Base-by-base conservation (phyloP, 805 yeast genomes). In the Wickerhamomyces bovis region DNA sequence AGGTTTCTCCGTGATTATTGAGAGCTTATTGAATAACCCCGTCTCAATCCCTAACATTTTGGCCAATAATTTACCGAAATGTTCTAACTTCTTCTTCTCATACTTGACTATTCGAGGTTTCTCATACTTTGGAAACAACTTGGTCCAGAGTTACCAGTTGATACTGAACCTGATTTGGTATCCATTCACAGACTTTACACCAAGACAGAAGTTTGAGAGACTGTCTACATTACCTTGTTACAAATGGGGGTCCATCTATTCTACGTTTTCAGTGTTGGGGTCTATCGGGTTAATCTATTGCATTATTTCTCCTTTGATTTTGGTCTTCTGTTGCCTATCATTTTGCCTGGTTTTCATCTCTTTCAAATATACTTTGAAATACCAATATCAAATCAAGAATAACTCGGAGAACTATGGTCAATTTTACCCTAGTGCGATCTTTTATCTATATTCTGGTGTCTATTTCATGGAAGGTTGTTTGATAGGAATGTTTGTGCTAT, bases 31-130 rank as follows among this genome's bases (percentile, higher is more conserved):
- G 7, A 79, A 77, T 49, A 82, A 77, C 53, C 96, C 96, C 1
- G 78, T 81, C 0, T 78, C 87, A 0, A 76, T 86, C 12, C 89
- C 94, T 1, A 70, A 78, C 6, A 63, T 87, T 45, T 69, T 89
- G 21, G 96, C 96, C 0, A 73, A 76, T 13, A 86, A 89, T 55
- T 70, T 90, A 31, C 96, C 97, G 0, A 85, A 85, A 58, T 85
- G 95, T 21, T 83, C 96, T 1, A 86, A 83, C 39, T 89, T 90
- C 59, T 90, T 89, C 66, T 83, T 83, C 62, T 85, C 90, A 3
- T 88, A 83, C 57, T 68, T 89, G 35, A 66, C 87, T 0, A 70
- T 89, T 30, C 82, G 85, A 63, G 92, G 95, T 0, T 67, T 89
- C 46, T 77, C 90, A 1, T 79, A 85, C 45, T 78, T 84, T 51